Conservation (phyloP, 495 filamentous ascomycete genomes). For the Hypoxylon trugodes region DNA sequence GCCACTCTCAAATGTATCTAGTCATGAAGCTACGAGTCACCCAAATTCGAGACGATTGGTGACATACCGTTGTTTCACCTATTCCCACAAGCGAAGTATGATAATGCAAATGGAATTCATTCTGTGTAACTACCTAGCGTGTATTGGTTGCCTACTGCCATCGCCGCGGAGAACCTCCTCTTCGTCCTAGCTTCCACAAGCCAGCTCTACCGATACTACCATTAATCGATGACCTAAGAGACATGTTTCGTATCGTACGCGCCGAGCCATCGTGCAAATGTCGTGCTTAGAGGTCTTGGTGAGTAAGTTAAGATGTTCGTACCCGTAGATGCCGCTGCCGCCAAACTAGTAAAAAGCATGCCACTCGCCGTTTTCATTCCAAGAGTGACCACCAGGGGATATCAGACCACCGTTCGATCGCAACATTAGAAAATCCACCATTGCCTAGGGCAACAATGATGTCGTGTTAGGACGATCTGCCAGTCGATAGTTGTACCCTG, state of each 20-base stretch:
- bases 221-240: not conserved
- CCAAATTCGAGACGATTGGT: not conserved
- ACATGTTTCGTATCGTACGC: not conserved
- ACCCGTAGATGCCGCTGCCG: slow-evolving; percentile 1
- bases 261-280: slow-evolving; percentile 11
- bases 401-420: not conserved
- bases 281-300: not conserved
- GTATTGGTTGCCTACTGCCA: slow-evolving; percentile 40
- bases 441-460: not conserved
- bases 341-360: slow-evolving; percentile 3
- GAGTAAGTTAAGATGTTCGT: not conserved
- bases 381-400: not conserved
- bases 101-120: slow-evolving; percentile 36
- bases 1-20: no score
- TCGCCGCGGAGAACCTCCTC: slow-evolving; percentile 22
- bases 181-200: slow-evolving; percentile 12
- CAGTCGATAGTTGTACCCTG: not conserved
- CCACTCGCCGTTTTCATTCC: not conserved
- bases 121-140: slow-evolving; percentile 46
- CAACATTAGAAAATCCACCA: not conserved
- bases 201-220: slow-evolving; percentile 3
- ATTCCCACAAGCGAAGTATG: not conserved
- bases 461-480: not conserved
- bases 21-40: not conserved
- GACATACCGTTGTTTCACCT: not conserved